A percentile compares a stretch with the other conserved stretches of the same genome.
phyloP scores from a whole-genome alignment of 2,329 filamentous ascomycete genomes.

The Colletotrichum cereale region DNA sequence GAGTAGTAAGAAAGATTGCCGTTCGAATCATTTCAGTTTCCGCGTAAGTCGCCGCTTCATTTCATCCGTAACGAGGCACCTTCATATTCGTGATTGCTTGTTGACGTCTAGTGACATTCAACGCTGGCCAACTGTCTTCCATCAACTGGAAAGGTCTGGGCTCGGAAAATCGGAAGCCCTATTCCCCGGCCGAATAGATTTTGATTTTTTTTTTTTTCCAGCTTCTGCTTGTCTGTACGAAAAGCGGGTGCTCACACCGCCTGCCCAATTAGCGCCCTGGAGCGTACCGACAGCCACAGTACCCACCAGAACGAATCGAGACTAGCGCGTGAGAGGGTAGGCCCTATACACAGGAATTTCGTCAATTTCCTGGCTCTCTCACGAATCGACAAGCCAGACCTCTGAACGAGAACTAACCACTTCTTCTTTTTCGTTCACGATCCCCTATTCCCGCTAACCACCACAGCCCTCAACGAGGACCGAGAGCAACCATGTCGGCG shows the following conservation, averaged over 20 bases:
- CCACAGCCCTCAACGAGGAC: constrained; percentile 41
- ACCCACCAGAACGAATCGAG: constrained; percentile 10
- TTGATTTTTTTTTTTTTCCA: no score
- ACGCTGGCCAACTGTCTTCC: not conserved
- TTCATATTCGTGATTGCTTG: not conserved
- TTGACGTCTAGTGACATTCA: constrained; percentile 14
- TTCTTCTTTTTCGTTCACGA: constrained; percentile 44
- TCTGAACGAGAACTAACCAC: constrained; percentile 35
- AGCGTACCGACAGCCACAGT: not conserved
- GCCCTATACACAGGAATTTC: constrained; percentile 31
- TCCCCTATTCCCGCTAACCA: constrained; percentile 43
- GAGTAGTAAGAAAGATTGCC: not conserved
- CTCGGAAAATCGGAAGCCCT: constrained; percentile 4
- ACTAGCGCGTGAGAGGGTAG: constrained; percentile 54
- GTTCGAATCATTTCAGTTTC: no score
- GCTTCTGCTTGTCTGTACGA: no score
- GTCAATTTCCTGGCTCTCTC: constrained; percentile 7
- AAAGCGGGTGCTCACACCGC: not conserved
- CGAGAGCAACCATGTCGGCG: constrained; percentile 72
- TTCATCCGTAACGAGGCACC: not conserved
- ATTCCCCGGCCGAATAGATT: not conserved
- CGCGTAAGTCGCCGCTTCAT: not conserved
- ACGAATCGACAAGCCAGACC: constrained; percentile 15
- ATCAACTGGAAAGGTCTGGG: constrained; percentile 1
- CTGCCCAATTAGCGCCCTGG: not conserved